Evolutionary conservation across 805 yeast species (phyloP), one percentile per base, ranked within the genome.

Genomic region (Lipomyces mesembrius): DNA sequence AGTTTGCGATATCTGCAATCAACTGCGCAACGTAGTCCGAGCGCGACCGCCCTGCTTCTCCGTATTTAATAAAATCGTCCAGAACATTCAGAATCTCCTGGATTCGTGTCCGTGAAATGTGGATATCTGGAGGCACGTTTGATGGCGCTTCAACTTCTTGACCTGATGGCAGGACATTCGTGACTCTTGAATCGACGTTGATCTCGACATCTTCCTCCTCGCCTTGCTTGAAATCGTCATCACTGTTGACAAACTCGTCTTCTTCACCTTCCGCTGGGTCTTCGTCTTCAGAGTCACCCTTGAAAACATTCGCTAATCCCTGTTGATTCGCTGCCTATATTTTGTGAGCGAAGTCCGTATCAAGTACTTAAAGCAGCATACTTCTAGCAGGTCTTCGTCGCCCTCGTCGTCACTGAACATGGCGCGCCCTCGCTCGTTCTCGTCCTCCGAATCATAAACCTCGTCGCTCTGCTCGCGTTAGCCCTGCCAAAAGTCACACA

Each of bases 21-120:
- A 95, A 82, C 79, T 96, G 88, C 64, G 87, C 87, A 57, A 85
- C 83, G 76, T 95, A 92, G 71, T 92, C 96, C 25, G 89, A 81
- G 81, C 99, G 88, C 59, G 94, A 88, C 76, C 86, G 87, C 14
- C 97, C 97, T 73, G 87, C 93, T 77, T 92, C 97, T 7, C 92
- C 89, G 74, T 91, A 76, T 61, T 82, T 88, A 76, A 87, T 88
- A 81, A 94, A 92, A 78, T 94, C 91, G 78, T 94, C 98, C 73
- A 95, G 84, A 20, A 94, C 97, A 77, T 93, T 93, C 60, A 93
- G 94, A 70, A 96, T 86, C 81, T 95, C 99, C 73, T 94, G 87
- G 90, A 95, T 94, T 80, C 99, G 87, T 22, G 97, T 91, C 79
- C 98, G 87, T 7, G 91, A 84, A 74, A 90, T 83, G 7, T 92